Evolutionary conservation across 2,329 filamentous ascomycete genomes (phyloP), one percentile per base, ranked within the genome.

Genomic region (Ophiobolus disseminans): DNA sequence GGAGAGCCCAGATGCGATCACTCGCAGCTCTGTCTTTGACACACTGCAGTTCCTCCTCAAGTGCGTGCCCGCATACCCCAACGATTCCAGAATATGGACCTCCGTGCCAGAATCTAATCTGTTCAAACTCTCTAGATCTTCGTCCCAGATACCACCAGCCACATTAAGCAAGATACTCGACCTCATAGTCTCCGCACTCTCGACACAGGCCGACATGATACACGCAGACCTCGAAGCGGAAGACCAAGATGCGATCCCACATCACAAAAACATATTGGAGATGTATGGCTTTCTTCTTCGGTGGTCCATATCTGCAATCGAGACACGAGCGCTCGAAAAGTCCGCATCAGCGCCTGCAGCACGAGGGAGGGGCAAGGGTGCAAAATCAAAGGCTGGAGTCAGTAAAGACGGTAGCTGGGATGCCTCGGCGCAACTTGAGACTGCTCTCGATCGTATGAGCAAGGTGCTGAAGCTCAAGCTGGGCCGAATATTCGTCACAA

Each of bases 41-140:
- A 96, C 92, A 54, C 75, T 99, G 63, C 93, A 97, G 74, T 96
- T 96, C 70, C 80, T 99, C 50, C 82, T 99, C 78, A 99, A 99
- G 93, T 97, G 85, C 80, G 91, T 84, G 68, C 82, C 84, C 76
- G 80, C 78, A 71, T 81, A 77, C 70, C 71, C 67, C 66, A 59
- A 65, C 49, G 26, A 66, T 52, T 65, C 63, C 32, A 63, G 55
- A 45, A 36, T 49, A 49, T 47, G 66, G 57, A 56, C 54, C 37
- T 48, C 57, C 58, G 76, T 78, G 72, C 76, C 78, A 76, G 74
- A 82, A 78, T 82, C 83, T 88, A 79, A 87, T 77, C 77, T 83
- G 53, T 83, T 83, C 74, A 75, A 79, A 69, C 75, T 76, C 72
- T 86, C 81, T 82, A 97, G 93, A 83, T 91, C 88, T 72, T 86